These are phyloP conservation scores for Calonectria crousiana DNA, from an alignment of 2,329 filamentous ascomycete species.

Conservation along the genomic window DNA sequence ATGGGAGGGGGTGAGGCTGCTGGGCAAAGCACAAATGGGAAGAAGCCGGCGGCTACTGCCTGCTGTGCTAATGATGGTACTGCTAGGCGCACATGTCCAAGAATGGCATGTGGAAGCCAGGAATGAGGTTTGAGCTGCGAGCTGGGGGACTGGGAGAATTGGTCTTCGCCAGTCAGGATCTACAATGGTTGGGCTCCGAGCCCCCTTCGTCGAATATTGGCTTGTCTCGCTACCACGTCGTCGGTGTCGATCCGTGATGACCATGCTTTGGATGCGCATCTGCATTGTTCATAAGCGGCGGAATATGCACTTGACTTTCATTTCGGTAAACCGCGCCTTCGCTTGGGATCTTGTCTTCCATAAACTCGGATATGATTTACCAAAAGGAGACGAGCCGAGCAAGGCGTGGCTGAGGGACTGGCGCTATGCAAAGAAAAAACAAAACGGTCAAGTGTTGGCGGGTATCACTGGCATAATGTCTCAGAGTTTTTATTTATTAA, in stretches of 20 bases:
- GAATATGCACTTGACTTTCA: conserved; percentile 16
- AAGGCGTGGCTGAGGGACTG: background rate
- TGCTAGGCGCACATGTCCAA: background rate
- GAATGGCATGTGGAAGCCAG: conserved; percentile 13
- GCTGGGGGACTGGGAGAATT: background rate
- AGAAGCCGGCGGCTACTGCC: background rate
- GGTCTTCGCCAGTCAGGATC: conserved; percentile 8
- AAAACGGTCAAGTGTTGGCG: conserved; percentile 1
- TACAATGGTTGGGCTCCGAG: background rate
- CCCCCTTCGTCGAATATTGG: conserved; percentile 5
- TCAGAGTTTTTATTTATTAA: background rate
- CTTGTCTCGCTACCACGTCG: conserved; percentile 30
- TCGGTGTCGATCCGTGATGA: conserved; percentile 25
- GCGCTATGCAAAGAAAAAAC: background rate
- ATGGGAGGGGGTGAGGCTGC: background rate
- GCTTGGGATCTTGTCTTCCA: background rate
- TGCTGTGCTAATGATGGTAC: background rate
- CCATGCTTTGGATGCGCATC: conserved; percentile 13
- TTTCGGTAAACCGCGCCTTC: conserved; percentile 19
- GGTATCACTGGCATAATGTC: background rate
- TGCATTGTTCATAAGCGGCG: conserved; percentile 3
- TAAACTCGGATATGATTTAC: conserved; percentile 13
- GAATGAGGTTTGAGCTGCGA: background rate
- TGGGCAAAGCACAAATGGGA: background rate
- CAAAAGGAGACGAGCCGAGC: background rate